Base-by-base conservation (phyloP, 176 grass and related monocot genomes). In the Zizania latifolia region DNA sequence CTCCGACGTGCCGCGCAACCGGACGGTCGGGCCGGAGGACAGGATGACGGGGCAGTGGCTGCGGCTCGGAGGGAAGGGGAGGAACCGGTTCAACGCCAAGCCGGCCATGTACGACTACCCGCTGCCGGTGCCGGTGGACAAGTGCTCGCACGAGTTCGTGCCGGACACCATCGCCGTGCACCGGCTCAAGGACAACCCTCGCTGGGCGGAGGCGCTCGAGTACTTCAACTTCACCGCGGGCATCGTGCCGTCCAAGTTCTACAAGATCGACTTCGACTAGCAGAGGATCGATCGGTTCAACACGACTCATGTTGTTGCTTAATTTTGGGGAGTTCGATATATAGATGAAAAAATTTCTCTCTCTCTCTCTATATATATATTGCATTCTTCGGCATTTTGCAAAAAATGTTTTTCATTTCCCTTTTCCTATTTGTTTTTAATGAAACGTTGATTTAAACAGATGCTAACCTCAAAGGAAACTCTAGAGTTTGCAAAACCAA, bases 31-130 rank as follows among this genome's bases (percentile, higher is more conserved):
- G 58, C 64, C 86, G 44, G 90, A 97, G 82, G 93, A 97, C 78
- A 89, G 84, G 72, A 84, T 79, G 80, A 84, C 85, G n/a, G 87
- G 85, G 16, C 26, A 28, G 59, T 97, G 93, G 93, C 85, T 97
- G 12, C 27, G 14, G 23, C 23, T 75, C 4, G 90, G 68, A 0
- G 85, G 74, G 0, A 88, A 66, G 45, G 93, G 90, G 74, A 71
- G 39, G 81, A 97, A 93, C 33, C 65, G 85, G 24, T 85, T 89
- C 83, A 88, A 97, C 79, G 85, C 86, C 69, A 93, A 91, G 77
- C 86, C 91, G 16, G 89, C 86, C 34, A 92, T 94, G 78, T 93
- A 98, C 68, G 85, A 98, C 84, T 98, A 87, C 78, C 79, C 63
- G 44, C 76, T 71, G 55, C 79, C 24, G 29, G 82, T 76, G 70